Percentiles rank a stretch among this genome's conserved stretches.
These are phyloP conservation scores for Solanum chilense DNA, from an alignment of 257 asterid species.

Conservation along the genomic window DNA sequence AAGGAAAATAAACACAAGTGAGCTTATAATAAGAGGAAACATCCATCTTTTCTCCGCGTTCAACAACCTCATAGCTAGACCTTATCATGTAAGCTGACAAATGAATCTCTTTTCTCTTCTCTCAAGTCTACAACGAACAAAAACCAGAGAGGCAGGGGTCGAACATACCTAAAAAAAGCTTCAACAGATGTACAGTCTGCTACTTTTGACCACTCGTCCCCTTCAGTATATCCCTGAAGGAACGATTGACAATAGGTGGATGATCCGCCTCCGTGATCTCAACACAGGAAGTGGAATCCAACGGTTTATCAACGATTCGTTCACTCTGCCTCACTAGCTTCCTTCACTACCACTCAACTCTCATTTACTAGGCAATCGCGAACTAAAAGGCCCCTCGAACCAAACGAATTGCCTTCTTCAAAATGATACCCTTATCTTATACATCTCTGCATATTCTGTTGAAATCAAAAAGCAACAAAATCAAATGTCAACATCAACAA, in stretches of 20 bases:
- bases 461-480: neutral
- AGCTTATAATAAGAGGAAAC: constrained; percentile 27
- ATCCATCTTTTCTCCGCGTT: constrained; percentile 47
- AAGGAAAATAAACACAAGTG: constrained; percentile 23
- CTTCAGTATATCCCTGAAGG: neutral
- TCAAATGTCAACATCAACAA: neutral
- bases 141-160: neutral
- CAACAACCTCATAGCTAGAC: constrained; percentile 24
- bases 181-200: neutral
- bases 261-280: neutral
- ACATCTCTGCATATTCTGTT: neutral
- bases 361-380: neutral
- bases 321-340: neutral
- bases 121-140: neutral
- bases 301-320: neutral
- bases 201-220: neutral
- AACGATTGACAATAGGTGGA: neutral
- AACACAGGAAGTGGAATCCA: neutral
- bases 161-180: neutral
- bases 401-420: neutral
- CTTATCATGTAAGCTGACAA: neutral
- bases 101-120: neutral
- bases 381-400: neutral
- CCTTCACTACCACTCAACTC: neutral
- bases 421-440: neutral